Base-by-base conservation (phyloP, 305 asterid genomes). In the Fraxinus xanthoxyloides region DNA sequence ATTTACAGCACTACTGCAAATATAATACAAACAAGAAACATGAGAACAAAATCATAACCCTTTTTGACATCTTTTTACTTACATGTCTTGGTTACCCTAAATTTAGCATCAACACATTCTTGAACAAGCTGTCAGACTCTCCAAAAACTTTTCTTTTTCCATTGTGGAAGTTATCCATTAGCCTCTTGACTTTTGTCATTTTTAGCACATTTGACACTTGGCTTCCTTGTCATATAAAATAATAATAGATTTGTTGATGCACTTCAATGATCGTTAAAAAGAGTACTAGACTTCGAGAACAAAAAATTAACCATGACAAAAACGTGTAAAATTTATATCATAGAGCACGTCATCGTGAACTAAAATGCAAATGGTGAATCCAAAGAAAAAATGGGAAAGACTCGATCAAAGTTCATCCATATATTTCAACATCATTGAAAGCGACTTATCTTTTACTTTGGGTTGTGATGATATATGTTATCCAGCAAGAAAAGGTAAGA, bases 1-100 rank as follows among this genome's bases (percentile, higher is more conserved):
- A 83, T 87, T 92, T 81, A 86, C 91, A 1, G 80, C 88, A 61
- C 75, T 35, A 34, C 97, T 91, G 90, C 91, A 74, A 63, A 2
- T 10, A 54, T 8, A 21, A 38, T 4, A 72, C 61, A n/a, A 67
- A n/a, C 65, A 54, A 56, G 32, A 24, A 31, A 23, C 2, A 67
- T 69, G 15, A 54, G 31, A 77, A 24, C 74, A 75, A 74, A 78
- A 81, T 85, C 76, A 85, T 82, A 31, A 48, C 21, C 69, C 79
- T 43, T 79, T 43, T 82, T 79, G 84, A 85, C 81, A 46, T 61
- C 77, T 17, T 78, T 69, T 75, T 76, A 72, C 70, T 17, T n/a
- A n/a, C n/a, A 63, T 83, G 84, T 85, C 83, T 72, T 54, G 65
- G 82, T 79, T 28, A 24, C 2, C 34, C 34, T 19, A 65, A 65